Conservation (phyloP, 202 grass and related monocot species). For the Panicum hallii region DNA sequence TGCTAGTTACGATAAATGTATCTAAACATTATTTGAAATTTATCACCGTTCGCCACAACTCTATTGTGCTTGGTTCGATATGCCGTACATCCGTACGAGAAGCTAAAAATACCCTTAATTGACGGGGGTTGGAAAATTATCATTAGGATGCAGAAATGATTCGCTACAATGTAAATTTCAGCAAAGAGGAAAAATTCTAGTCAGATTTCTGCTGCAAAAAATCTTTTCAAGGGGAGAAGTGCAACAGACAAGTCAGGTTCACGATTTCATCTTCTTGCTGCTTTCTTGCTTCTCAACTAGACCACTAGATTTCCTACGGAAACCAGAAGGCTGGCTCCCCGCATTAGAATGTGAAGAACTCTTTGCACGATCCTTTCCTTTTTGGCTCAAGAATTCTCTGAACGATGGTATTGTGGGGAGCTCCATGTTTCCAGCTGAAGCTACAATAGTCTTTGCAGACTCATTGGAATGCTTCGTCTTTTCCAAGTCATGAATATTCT, state of each 20-base stretch:
- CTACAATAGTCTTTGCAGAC: background rate
- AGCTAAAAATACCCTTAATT: background rate
- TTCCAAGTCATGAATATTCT: background rate
- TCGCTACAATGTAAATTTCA: background rate
- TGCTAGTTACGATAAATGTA: constrained; percentile 42
- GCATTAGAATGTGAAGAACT: constrained; percentile 41
- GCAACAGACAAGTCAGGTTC: background rate
- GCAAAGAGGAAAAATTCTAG: background rate
- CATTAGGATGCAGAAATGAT: background rate
- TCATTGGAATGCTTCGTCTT: constrained; percentile 16
- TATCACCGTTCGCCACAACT: background rate
- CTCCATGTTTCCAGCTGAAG: constrained; percentile 42
- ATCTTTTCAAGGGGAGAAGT: background rate
- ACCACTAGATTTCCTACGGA: constrained; percentile 40
- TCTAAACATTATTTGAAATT: constrained; percentile 29
- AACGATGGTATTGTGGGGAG: constrained; percentile 81
- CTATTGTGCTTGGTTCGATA: background rate
- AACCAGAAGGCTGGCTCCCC: constrained; percentile 23
- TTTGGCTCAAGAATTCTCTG: constrained; percentile 67
- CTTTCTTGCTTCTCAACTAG: constrained; percentile 35
- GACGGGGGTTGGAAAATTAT: background rate
- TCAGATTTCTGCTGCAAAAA: background rate
- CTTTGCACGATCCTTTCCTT: constrained; percentile 39
- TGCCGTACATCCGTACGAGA: background rate
- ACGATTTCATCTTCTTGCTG: constrained; percentile 66